phyloP scores from a whole-genome alignment of 2,329 filamentous ascomycete species.

The Gremmenia infestans region DNA sequence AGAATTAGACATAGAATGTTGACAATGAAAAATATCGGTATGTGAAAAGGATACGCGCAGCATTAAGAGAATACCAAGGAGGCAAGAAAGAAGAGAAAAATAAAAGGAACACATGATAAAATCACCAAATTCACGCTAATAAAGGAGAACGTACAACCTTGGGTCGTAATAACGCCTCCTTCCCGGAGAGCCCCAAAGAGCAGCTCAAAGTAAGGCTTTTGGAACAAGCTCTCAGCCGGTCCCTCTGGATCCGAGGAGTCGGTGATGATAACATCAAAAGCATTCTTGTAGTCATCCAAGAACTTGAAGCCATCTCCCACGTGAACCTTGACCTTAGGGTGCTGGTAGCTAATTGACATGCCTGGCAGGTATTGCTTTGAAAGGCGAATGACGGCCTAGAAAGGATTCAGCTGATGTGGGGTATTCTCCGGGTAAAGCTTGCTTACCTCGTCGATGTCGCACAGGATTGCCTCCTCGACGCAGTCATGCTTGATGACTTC shows the following conservation, averaged over 20 bases:
- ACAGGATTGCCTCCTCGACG: conserved; percentile 92
- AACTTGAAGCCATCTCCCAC: conserved; percentile 99
- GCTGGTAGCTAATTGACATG: conserved; percentile 89
- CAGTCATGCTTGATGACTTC: conserved; percentile 99
- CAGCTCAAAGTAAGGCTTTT: conserved; percentile 98
- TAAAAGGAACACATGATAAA: conserved; percentile 3
- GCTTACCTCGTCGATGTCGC: conserved; percentile 89
- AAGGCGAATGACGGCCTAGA: conserved; percentile 85
- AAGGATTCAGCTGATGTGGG: conserved; percentile 12
- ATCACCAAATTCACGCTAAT: conserved; percentile 23
- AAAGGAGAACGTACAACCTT: conserved; percentile 97
- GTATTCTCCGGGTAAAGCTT: conserved; percentile 3
- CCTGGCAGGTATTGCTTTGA: conserved; percentile 96
- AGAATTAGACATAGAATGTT: background rate
- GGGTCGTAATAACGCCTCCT: conserved; percentile 97
- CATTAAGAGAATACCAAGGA: background rate
- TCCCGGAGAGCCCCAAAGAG: conserved; percentile 84
- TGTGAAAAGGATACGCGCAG: background rate
- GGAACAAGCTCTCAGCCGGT: conserved; percentile 91
- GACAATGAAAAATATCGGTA: background rate
- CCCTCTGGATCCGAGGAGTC: conserved; percentile 97
- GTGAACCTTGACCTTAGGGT: conserved; percentile 89
- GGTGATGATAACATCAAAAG: conserved; percentile 99
- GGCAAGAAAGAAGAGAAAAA: conserved; percentile 5
- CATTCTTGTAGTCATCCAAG: conserved; percentile 91